These are phyloP conservation scores for Entomortierella parvispora DNA, from an alignment of 192 early-diverging fungal genomes.

Conservation along the genomic window DNA sequence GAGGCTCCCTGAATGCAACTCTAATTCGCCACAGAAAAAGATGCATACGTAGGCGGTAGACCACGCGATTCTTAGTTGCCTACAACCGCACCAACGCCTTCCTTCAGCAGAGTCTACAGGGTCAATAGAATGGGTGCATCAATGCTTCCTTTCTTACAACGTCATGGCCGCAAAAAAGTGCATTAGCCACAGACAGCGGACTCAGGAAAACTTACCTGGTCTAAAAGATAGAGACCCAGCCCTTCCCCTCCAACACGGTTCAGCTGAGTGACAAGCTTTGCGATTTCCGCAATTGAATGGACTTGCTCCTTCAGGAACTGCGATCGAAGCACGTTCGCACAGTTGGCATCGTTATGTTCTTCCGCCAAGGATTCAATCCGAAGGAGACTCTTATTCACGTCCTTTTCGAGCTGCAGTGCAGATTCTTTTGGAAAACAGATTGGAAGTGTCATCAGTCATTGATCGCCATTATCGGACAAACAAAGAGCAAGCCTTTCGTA, in stretches of 20 bases:
- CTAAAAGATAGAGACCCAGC: conserved; percentile 34
- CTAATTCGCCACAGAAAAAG: no score
- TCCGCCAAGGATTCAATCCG: conserved; percentile 60
- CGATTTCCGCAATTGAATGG: conserved; percentile 55
- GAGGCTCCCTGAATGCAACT: no score
- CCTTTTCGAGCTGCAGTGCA: conserved; percentile 62
- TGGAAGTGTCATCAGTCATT: neutral
- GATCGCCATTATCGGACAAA: neutral
- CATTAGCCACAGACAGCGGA: neutral
- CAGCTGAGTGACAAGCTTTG: conserved; percentile 61
- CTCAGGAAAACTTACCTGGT: conserved; percentile 17
- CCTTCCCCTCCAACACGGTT: conserved; percentile 59
- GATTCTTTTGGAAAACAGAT: conserved; percentile 42
- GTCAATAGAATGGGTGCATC: neutral
- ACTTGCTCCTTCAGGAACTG: conserved; percentile 61
- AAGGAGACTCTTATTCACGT: conserved; percentile 63
- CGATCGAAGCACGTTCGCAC: conserved; percentile 55
- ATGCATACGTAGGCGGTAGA: no score
- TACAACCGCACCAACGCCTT: conserved; percentile 8
- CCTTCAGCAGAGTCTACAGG: conserved; percentile 15
- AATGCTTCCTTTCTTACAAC: neutral
- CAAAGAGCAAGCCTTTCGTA: neutral
- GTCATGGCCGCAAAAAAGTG: neutral
- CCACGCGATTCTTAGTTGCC: conserved; percentile 1
- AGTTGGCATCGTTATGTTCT: conserved; percentile 56